phyloP scores from a whole-genome alignment of 768 basidiomycete species.

The Phylloporus sp. region DNA sequence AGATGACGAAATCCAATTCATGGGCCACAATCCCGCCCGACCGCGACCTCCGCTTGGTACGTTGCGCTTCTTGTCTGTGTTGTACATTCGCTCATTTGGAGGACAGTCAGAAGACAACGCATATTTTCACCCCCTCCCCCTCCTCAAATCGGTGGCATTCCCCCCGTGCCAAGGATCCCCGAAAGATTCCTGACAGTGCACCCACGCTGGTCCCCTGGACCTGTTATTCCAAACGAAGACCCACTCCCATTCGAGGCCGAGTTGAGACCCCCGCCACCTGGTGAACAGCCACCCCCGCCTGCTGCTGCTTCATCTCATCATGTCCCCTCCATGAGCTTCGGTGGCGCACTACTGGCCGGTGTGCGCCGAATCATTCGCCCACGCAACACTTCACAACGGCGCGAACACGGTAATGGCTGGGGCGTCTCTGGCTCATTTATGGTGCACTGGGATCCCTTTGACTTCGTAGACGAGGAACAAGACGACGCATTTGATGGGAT shows the following conservation, averaged over 20 bases:
- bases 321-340: conserved; percentile 57
- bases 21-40: conserved; percentile 23
- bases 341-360: conserved; percentile 54
- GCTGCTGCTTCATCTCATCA: conserved; percentile 51
- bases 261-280: conserved; percentile 20
- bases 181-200: conserved; percentile 37
- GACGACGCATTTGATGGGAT: conserved; percentile 12
- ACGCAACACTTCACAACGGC: conserved; percentile 8
- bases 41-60: conserved; percentile 16
- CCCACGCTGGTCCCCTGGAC: conserved; percentile 34
- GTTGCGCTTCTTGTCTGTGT: neutral
- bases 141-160: conserved; percentile 35
- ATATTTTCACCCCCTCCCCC: conserved; percentile 49
- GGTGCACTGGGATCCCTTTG: conserved; percentile 29
- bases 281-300: conserved; percentile 23
- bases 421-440: conserved; percentile 25
- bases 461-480: conserved; percentile 13
- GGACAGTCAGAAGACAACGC: conserved; percentile 18
- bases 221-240: conserved; percentile 45
- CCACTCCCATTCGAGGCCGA: conserved; percentile 50
- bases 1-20: conserved; percentile 33
- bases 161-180: conserved; percentile 53
- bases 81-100: neutral
- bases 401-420: conserved; percentile 17
- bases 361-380: conserved; percentile 27